Evolutionary conservation across 2,329 filamentous ascomycete species (phyloP).

Genomic region (Xylariaceae sp.): DNA sequence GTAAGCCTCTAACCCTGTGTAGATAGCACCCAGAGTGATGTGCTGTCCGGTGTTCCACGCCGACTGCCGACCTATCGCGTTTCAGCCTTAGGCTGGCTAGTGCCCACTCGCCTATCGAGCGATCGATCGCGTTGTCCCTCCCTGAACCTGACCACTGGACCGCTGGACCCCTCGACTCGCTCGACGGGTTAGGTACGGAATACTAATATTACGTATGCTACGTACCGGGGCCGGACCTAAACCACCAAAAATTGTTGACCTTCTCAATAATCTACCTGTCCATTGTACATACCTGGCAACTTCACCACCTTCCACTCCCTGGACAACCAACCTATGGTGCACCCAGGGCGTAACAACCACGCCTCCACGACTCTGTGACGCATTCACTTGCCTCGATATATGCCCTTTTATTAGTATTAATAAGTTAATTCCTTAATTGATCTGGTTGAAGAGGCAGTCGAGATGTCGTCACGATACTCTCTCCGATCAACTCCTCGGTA

Average conservation of each 20-base stretch:
- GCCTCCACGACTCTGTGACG: conserved; percentile 17
- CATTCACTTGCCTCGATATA: conserved; percentile 27
- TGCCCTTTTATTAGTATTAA: conserved; percentile 21
- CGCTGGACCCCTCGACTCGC: no score
- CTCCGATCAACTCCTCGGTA: conserved; percentile 24
- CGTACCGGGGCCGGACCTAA: not conserved
- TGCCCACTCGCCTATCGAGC: not conserved
- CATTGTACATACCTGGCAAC: not conserved
- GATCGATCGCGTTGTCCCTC: not conserved
- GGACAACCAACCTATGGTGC: not conserved
- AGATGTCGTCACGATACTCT: conserved; percentile 23
- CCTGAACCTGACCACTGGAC: no score
- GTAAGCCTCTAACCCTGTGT: not conserved
- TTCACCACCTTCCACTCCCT: not conserved
- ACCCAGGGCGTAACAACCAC: not conserved
- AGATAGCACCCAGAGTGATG: not conserved
- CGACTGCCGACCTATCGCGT: not conserved
- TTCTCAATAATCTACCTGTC: not conserved
- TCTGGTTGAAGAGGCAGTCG: conserved; percentile 1
- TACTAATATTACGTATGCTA: not conserved
- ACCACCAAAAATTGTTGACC: not conserved
- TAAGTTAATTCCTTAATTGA: not conserved
- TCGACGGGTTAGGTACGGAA: not conserved
- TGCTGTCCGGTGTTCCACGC: not conserved
- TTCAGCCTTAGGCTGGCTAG: not conserved